Evolutionary conservation across 2,329 filamentous ascomycete species (phyloP), one percentile per base, ranked within the genome.

Genomic region (Ophiocordyceps unilateralis): DNA sequence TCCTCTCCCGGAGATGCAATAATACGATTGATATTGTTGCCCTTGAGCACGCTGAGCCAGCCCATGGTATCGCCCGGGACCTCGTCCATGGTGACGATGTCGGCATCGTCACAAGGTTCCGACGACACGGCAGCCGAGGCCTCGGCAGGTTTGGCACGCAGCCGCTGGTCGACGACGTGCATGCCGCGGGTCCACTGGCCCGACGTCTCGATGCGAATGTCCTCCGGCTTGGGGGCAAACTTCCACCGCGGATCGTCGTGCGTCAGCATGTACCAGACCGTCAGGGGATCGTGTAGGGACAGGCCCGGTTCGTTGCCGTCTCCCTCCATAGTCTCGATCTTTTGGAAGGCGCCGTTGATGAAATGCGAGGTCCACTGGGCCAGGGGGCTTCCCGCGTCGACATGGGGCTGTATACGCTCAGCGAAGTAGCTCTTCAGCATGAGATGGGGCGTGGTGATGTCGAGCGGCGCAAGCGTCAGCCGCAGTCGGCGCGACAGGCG

Each of bases 161-260:
- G 62, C 39, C 91, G 72, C 30, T 77, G 70, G 66, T 98, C 91
- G 36, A 87, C 68, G 26, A 96, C 71, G 55, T 87, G 88, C 79
- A 91, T 88, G 1, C 91, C 89, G 44, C 85, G 71, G 39, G 88
- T 93, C 91, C 91, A 98, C 65, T 96, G 91, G 2, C 89, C 91
- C 2, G 74, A 66, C 0, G 87, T 93, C 64, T 98, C 91, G 36
- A 98, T 69, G 19, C 91, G 74, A 44, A 98, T 81, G 58, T 98
- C 91, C 59, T 93, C 82, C 0, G 68, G 76, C 45, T 70, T 66
- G 14, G 65, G 59, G 1, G 72, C 67, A 15, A 66, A 56, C 58
- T 68, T 70, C 78, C 78, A 83, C 24, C 58, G 61, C 17, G 73
- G 66, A 45, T 77, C 65, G 47, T 68, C 71, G 47, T 62, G 66